These are phyloP conservation scores for Lasiodiplodia theobromae DNA, from an alignment of 2,329 filamentous ascomycete species.

Conservation along the genomic window DNA sequence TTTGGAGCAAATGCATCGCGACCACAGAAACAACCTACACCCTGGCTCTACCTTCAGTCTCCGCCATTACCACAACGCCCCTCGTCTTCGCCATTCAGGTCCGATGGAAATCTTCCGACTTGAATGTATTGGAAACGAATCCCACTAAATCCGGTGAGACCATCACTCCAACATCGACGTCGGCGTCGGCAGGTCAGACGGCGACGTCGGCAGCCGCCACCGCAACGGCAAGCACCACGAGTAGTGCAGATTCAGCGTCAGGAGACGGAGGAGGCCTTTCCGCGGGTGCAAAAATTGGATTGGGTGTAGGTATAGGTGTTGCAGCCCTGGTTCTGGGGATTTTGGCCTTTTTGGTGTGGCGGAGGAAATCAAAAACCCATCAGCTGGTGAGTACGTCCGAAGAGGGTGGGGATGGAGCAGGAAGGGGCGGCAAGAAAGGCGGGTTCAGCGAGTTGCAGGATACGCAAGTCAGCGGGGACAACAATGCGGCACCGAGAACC, in stretches of 20 bases:
- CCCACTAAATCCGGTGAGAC: slow-evolving; percentile 4
- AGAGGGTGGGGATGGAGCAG: background rate
- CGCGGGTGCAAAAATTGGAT: slow-evolving; percentile 20
- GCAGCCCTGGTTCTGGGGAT: slow-evolving; percentile 1
- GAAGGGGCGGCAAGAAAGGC: background rate
- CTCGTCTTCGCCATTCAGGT: slow-evolving; percentile 24
- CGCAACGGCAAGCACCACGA: background rate
- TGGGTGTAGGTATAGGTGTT: slow-evolving; percentile 27
- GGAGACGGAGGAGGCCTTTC: background rate
- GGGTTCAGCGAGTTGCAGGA: slow-evolving; percentile 12
- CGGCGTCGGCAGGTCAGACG: background rate
- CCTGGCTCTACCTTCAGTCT: background rate
- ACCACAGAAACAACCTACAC: background rate
- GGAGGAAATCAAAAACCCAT: background rate
- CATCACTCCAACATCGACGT: slow-evolving; percentile 6
- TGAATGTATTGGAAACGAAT: slow-evolving; percentile 11
- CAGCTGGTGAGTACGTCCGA: no score
- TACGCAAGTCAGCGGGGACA: background rate
- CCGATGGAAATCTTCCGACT: slow-evolving; percentile 8
- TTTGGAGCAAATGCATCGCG: slow-evolving; percentile 10
- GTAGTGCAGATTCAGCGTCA: background rate
- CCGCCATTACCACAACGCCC: background rate
- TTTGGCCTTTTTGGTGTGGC: slow-evolving; percentile 4
- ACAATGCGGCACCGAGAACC: background rate
- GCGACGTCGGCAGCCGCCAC: background rate